Base-by-base conservation (phyloP, 768 basidiomycete species). In the Holtermanniella nyarrowii region DNA sequence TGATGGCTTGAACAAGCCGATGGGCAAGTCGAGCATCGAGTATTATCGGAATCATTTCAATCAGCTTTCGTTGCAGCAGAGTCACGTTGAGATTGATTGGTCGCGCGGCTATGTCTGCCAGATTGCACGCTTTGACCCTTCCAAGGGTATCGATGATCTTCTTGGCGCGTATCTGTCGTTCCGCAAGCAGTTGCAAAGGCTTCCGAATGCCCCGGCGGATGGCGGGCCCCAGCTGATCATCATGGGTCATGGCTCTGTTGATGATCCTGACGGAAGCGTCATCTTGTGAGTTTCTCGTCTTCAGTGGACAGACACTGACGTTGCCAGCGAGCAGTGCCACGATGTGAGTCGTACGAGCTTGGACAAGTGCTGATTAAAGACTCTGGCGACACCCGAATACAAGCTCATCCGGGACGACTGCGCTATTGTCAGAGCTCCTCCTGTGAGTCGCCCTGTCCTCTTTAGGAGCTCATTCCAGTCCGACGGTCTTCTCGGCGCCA, bases 1-100 rank as follows among this genome's bases (percentile, higher is more conserved):
- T 52, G 91, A 96, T 72, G 91, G 91, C 31, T 76, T 96, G 59
- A 95, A 90, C 81, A 96, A 93, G 76, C 81, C 86, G 3, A 78
- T 90, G 54, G 66, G 68, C 2, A 31, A 48, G 14, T 60, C 58
- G 1, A 59, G 62, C 18, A 52, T 73, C 2, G 45, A 49, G 22
- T 56, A 62, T 48, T 72, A 67, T 50, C 56, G 69, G 26, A 59
- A 70, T 37, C 53, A 54, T 27, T 73, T 72, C 62, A 62, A 67
- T 37, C 26, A 46, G 2, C 53, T 72, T 4, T 64, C 68, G 0
- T 14, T 44, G 20, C 58, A 65, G 50, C 70, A 73, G 44, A 65
- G 66, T 24, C 71, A 70, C 1, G 56, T 63, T 14, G 43, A 52
- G 22, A 59, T 74, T 39, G 68, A 73, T 48, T 74, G 72, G 72